These are phyloP conservation scores for Penicillium sp. DNA, from an alignment of 2,329 filamentous ascomycete species.

Conservation along the genomic window DNA sequence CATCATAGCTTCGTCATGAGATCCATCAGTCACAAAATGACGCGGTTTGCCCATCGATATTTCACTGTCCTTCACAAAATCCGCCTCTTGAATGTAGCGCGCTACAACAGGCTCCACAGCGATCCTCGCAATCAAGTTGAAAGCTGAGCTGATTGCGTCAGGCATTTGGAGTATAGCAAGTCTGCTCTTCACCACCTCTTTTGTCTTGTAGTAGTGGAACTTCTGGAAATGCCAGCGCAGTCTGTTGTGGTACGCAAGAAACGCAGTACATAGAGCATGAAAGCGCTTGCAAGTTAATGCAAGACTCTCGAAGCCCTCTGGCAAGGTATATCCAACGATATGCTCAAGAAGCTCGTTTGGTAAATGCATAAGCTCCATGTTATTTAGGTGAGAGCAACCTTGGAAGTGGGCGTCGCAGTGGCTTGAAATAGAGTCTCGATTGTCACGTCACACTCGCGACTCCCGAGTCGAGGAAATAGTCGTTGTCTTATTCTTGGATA, in stretches of 20 bases:
- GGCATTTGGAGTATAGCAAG: slow-evolving; percentile 10
- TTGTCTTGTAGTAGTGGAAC: slow-evolving; percentile 25
- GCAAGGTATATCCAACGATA: slow-evolving; percentile 24
- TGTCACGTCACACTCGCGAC: background rate
- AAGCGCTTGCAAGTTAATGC: slow-evolving; percentile 30
- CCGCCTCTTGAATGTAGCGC: slow-evolving; percentile 27
- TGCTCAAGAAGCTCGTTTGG: slow-evolving; percentile 28
- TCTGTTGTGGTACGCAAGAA: slow-evolving; percentile 28
- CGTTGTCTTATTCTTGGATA: background rate
- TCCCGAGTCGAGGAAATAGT: background rate
- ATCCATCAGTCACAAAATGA: slow-evolving; percentile 4
- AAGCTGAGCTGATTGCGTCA: slow-evolving; percentile 20
- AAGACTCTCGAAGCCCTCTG: slow-evolving; percentile 30
- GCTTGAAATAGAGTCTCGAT: background rate
- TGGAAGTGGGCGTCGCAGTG: background rate
- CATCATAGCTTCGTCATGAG: slow-evolving; percentile 20
- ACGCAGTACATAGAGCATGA: slow-evolving; percentile 26
- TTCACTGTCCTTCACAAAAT: slow-evolving; percentile 23
- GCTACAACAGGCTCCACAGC: slow-evolving; percentile 30
- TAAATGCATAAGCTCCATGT: slow-evolving; percentile 25
- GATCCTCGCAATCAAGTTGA: slow-evolving; percentile 28
- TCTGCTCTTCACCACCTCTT: slow-evolving; percentile 9
- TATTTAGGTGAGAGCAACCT: background rate
- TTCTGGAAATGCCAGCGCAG: slow-evolving; percentile 27
- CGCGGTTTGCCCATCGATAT: slow-evolving; percentile 16